Conservation (phyloP, 179 eudicot species). For the Beta corolliflora region DNA sequence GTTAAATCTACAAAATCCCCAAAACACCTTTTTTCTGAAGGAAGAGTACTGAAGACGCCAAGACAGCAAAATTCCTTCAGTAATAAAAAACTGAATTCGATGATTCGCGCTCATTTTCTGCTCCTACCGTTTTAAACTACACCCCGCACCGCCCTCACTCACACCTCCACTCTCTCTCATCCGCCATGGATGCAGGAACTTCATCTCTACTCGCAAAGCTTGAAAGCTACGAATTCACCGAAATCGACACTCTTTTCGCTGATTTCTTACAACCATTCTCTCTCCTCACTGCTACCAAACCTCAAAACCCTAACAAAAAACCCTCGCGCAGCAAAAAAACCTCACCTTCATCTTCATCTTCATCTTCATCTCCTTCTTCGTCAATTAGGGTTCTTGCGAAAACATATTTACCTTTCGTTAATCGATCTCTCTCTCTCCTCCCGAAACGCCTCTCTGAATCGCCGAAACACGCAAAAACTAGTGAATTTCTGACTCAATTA, state of each 20-base stretch:
- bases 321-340: conserved; percentile 32
- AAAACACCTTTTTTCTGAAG: background rate
- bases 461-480: conserved; percentile 36
- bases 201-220: conserved; percentile 45
- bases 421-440: conserved; percentile 42
- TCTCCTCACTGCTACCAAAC: conserved; percentile 11
- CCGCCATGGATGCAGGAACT: conserved; percentile 48
- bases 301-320: conserved; percentile 35
- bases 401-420: conserved; percentile 46
- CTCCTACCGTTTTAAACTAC: background rate
- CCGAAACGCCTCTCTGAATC: conserved; percentile 62
- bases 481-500: conserved; percentile 28
- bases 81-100: background rate
- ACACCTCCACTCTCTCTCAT: background rate
- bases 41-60: conserved; percentile 23
- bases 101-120: conserved; percentile 16
- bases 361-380: conserved; percentile 26
- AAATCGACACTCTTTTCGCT: conserved; percentile 39
- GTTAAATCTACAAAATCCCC: no score
- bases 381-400: conserved; percentile 58
- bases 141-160: background rate
- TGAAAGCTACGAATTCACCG: conserved; percentile 42
- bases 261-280: conserved; percentile 43
- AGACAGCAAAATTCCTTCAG: background rate
- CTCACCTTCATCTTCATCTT: no score